Evolutionary conservation across 805 yeast genomes (phyloP).

Genomic region (Zygoascus tannicola): DNA sequence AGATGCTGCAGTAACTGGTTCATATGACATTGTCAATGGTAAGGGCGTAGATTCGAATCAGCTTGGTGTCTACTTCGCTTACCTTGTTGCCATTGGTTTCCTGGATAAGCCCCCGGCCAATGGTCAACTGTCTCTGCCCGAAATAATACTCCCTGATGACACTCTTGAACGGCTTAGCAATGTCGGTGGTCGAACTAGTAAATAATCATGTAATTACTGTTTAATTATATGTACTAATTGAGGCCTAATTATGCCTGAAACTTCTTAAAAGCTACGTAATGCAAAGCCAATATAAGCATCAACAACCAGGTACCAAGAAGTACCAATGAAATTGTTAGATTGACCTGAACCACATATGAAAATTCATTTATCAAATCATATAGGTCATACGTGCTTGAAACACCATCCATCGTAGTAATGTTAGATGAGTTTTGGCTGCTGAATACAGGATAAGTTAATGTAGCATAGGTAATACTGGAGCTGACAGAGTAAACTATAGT

Average conservation of each 20-base stretch:
- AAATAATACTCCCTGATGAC: slow-evolving; percentile 61
- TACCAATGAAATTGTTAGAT: slow-evolving; percentile 4
- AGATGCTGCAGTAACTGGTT: slow-evolving; percentile 55
- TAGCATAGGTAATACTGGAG: neutral
- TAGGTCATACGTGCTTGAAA: neutral
- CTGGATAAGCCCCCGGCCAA: slow-evolving; percentile 49
- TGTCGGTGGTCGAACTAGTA: slow-evolving; percentile 10
- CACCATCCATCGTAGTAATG: too few species aligned
- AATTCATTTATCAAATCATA: neutral
- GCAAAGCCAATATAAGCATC: neutral
- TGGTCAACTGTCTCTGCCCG: slow-evolving; percentile 27
- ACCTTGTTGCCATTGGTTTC: slow-evolving; percentile 72
- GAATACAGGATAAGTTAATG: neutral
- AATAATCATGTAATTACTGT: neutral
- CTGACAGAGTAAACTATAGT: neutral
- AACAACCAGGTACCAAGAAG: slow-evolving; percentile 10
- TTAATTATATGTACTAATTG: too few species aligned
- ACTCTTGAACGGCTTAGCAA: slow-evolving; percentile 6
- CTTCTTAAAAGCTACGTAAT: slow-evolving; percentile 1
- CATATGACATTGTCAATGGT: slow-evolving; percentile 55
- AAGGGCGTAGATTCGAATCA: slow-evolving; percentile 61
- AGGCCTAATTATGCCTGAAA: neutral
- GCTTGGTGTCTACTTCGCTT: slow-evolving; percentile 70
- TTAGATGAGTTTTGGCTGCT: neutral
- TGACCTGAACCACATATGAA: slow-evolving; percentile 4